Base-by-base conservation (phyloP, 345 rosid genomes). In the Geranium rotundifolium region DNA sequence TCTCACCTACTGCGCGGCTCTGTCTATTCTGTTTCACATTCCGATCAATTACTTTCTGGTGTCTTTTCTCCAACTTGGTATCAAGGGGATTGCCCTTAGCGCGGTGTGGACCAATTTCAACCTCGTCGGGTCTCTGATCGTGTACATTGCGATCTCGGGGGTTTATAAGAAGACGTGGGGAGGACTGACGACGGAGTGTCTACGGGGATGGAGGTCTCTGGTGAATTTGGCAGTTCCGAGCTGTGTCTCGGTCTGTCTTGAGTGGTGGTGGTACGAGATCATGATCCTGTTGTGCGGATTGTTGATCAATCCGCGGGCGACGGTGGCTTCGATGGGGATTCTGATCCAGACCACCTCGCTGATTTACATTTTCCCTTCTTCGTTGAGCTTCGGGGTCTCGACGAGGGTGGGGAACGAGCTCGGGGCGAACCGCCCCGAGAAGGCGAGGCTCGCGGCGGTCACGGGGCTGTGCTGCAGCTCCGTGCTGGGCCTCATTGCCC, bases 261-360 rank as follows among this genome's bases (percentile, higher is more conserved):
- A 91, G 76, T 91, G 97, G 96, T 91, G 97, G 97, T 90, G 97
- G 96, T 90, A 90, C 15, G 97, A 90, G 60, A 86, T 88, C 75
- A 91, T 91, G 96, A 88, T 85, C 58, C 63, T 88, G 66, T 76
- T 91, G 0, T 86, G 96, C 65, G 97, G 97, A 4, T 56, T 86
- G 61, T 63, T 91, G 55, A 37, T 78, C 30, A 81, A 88, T 57
- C 97, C 96, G 1, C 81, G 70, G 78, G 87, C 88, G 64, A 86
- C 95, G 0, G 89, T 91, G 1, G 91, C 96, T 15, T 88, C 96
- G 2, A 88, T 88, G 88, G 97, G 97, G 55, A 82, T 91, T 80
- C 65, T 86, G 82, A 87, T 91, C 54, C 97, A 91, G 57, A 88
- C 93, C 27, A 88, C 97, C 4, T 73, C 93, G 13, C 67, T 90